Base-by-base conservation (phyloP, 345 rosid species). In the Populus ilicifolia region DNA sequence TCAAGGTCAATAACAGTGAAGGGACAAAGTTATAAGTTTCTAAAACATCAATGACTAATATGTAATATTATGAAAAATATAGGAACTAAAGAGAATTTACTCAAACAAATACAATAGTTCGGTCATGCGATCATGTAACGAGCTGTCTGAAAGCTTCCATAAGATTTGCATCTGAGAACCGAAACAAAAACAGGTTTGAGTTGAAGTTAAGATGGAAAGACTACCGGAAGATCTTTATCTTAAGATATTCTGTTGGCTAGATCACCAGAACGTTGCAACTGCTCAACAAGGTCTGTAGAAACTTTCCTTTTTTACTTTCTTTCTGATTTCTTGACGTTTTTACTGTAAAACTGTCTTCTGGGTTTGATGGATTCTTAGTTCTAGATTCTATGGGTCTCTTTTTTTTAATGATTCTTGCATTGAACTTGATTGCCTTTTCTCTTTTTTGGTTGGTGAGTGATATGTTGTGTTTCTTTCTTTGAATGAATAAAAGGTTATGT, bases 261-360 rank as follows among this genome's bases (percentile, higher is more conserved):
- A 89, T 86, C 86, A 85, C 64, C 88, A 82, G 75, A 81, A 75
- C 71, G 89, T 89, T 70, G 89, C 88, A 9, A 5, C 86, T 69
- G 86, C 88, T 38, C 85, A 82, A 12, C 89, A 83, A 84, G 92
- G 90, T 89, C 35, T 56, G 80, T 1, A 30, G 20, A 38, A 39
- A 41, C 52, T 21, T 5, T n/a, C 25, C 23, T 8, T 38, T 14
- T 27, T 61, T 41, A 12, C 29, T 29, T 8, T 13, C 25, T 23
- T 20, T 72, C 6, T 17, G 63, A 21, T 8, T 18, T 11, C 52
- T 54, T 12, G 38, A 64, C n/a, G 0, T 27, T 1, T 8, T 1
- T 11, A 59, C 27, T 43, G 0, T 29, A 27, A 16, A 65, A 46
- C 21, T 75, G 9, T 29, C 29, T 41, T 74, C 23, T 74, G 27